phyloP scores from a whole-genome alignment of 2,329 filamentous ascomycete species.

The Venturia asperata region DNA sequence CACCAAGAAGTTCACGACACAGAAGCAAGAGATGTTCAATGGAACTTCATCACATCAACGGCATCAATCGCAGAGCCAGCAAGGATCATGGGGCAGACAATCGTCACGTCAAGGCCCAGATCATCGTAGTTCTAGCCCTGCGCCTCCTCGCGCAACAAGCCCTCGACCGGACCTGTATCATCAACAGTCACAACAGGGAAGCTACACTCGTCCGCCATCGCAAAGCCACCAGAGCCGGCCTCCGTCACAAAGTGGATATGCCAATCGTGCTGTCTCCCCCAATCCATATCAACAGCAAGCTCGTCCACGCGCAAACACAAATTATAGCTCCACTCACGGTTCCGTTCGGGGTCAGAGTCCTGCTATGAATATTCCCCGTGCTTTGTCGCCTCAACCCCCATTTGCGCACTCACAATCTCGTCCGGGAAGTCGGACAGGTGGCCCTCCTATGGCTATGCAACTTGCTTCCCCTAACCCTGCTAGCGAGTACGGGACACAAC shows the following conservation, averaged over 20 bases:
- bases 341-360: constrained; percentile 27
- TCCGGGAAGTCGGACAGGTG: constrained; percentile 38
- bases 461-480: constrained; percentile 35
- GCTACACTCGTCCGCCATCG: constrained; percentile 16
- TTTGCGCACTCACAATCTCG: constrained; percentile 38
- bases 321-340: constrained; percentile 28
- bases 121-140: constrained; percentile 50
- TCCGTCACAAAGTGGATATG: constrained; percentile 10
- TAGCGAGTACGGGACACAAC: constrained; percentile 33
- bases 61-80: constrained; percentile 34
- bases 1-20: constrained; percentile 42
- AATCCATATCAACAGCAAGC: constrained; percentile 49
- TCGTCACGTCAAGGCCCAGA: constrained; percentile 34
- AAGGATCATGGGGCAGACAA: constrained; percentile 27
- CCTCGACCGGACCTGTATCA: constrained; percentile 53
- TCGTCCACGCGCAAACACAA: constrained; percentile 29
- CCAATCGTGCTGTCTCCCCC: constrained; percentile 42
- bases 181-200: constrained; percentile 37
- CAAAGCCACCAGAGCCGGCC: constrained; percentile 4
- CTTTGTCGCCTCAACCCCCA: constrained; percentile 48
- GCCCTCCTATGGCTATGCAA: constrained; percentile 39
- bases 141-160: constrained; percentile 50
- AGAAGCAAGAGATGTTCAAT: constrained; percentile 74
- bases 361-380: constrained; percentile 29
- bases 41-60: constrained; percentile 20